A percentile compares a stretch with the other conserved stretches of the same genome.
Conservation (phyloP, 2,329 filamentous ascomycete species). For the Lizonia empirigonia region DNA sequence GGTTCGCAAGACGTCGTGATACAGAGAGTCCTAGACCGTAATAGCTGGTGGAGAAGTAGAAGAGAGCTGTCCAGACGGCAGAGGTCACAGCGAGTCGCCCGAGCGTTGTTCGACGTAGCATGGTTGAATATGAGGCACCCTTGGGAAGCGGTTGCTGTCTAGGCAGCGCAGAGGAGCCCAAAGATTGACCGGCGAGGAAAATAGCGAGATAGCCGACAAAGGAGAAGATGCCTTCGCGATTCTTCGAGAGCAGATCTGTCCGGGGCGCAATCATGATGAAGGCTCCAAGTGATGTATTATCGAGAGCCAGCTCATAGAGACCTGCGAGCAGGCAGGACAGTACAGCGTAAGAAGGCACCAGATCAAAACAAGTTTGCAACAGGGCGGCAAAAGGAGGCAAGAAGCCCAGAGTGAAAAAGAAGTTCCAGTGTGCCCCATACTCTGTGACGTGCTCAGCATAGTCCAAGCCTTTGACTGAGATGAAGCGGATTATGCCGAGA, state of each 20-base stretch:
- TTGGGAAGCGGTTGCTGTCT: slow-evolving; percentile 52
- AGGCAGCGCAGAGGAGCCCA: slow-evolving; percentile 80
- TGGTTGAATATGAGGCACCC: slow-evolving; percentile 53
- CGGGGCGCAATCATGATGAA: slow-evolving; percentile 85
- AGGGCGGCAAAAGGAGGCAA: slow-evolving; percentile 87
- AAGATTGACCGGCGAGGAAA: slow-evolving; percentile 85
- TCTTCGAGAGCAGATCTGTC: slow-evolving; percentile 80
- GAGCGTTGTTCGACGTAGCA: slow-evolving; percentile 63
- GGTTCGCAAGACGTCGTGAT: slow-evolving; percentile 87
- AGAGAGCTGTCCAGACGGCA: slow-evolving; percentile 71
- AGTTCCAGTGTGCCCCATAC: slow-evolving; percentile 99
- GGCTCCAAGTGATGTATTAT: slow-evolving; percentile 74
- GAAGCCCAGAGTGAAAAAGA: slow-evolving; percentile 94
- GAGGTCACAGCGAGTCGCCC: slow-evolving; percentile 69
- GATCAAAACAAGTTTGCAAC: slow-evolving; percentile 72
- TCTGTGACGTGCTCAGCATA: slow-evolving; percentile 98
- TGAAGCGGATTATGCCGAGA: slow-evolving; percentile 78
- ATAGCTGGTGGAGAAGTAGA: slow-evolving; percentile 70
- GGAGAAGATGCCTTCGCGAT: slow-evolving; percentile 93
- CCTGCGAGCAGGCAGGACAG: slow-evolving; percentile 72
- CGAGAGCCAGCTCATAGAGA: slow-evolving; percentile 75
- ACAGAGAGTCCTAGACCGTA: slow-evolving; percentile 71
- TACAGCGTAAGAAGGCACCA: slow-evolving; percentile 77
- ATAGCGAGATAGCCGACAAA: slow-evolving; percentile 94
- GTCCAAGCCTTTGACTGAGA: slow-evolving; percentile 90